Evolutionary conservation across 345 rosid genomes (phyloP), one percentile per base, ranked within the genome.

Genomic region (Linum lewisii): DNA sequence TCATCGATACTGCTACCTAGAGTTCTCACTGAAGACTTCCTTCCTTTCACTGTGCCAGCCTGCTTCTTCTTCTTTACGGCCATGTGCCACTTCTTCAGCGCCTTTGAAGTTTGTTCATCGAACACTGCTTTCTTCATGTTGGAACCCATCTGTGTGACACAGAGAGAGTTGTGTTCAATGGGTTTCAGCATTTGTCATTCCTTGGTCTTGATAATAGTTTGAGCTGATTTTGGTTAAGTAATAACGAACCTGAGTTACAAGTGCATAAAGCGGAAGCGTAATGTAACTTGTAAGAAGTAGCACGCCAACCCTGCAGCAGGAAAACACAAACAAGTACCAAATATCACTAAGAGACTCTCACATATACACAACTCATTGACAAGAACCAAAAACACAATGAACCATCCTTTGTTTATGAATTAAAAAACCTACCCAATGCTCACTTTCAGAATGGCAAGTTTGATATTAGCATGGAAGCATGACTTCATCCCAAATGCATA

Each of bases 31-130:
- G 82, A 66, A 21, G 87, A 60, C 71, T 82, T 89, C 58, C 87
- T 73, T 51, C 63, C 77, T 74, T 78, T 29, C 7, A 29, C 34
- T 29, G 34, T 79, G 10, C 32, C 75, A 1, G 16, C 47, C 18
- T 11, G 4, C 47, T 58, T 75, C 77, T 62, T 84, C 79, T 77
- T 85, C 72, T 85, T 85, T 42, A 66, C 97, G 0, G 82, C 85
- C 86, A 71, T 79, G 63, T 76, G 96, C 99, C 99, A 93, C 58
- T 79, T 89, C 83, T 82, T 89, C 5, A 93, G 83, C 1, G 99
- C 99, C 68, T 75, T 89, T 6, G 92, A 87, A 6, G 95, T 89
- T 71, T 93, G 99, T 7, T 93, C 97, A 54, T 93, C 97, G 36
- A 93, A 93, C 59, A 93, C 81, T 2, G 97, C 81, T 72, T 61